These are phyloP conservation scores for Candida taoyuanica DNA, from an alignment of 805 yeast genomes.

Conservation along the genomic window DNA sequence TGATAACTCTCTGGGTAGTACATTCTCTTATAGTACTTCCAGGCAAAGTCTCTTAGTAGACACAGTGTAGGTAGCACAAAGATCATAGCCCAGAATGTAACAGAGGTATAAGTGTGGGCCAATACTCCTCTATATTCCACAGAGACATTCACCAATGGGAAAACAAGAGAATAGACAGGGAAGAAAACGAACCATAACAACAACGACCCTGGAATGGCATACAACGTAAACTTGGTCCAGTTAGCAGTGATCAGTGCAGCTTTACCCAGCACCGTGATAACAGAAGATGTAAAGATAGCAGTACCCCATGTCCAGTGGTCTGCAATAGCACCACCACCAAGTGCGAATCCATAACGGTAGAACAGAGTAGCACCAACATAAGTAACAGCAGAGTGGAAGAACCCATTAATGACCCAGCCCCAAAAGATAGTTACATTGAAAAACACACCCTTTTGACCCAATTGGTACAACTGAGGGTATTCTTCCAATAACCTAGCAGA, in stretches of 20 bases:
- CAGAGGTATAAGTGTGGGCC: slow-evolving; percentile 68
- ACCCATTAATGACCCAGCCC: slow-evolving; percentile 97
- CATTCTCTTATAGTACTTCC: slow-evolving; percentile 94
- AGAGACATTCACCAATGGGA: slow-evolving; percentile 80
- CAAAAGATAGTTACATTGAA: slow-evolving; percentile 90
- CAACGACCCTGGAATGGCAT: slow-evolving; percentile 95
- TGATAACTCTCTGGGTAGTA: slow-evolving; percentile 91
- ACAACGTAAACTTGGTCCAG: slow-evolving; percentile 90
- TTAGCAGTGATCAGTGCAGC: slow-evolving; percentile 88
- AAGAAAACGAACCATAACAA: slow-evolving; percentile 76
- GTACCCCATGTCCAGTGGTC: slow-evolving; percentile 97
- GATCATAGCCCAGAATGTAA: slow-evolving; percentile 77
- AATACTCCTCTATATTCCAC: slow-evolving; percentile 80
- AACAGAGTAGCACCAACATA: slow-evolving; percentile 69
- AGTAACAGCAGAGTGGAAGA: slow-evolving; percentile 85
- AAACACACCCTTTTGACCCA: slow-evolving; percentile 86
- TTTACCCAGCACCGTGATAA: slow-evolving; percentile 86
- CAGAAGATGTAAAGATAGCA: slow-evolving; percentile 80
- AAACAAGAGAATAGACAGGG: slow-evolving; percentile 82
- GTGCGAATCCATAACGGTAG: slow-evolving; percentile 61
- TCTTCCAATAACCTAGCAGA: slow-evolving; percentile 83
- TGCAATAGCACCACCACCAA: slow-evolving; percentile 63
- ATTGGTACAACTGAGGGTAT: slow-evolving; percentile 86
- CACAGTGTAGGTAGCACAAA: slow-evolving; percentile 76
- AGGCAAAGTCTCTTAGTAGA: slow-evolving; percentile 78